Conservation (phyloP, 352 stramenopile species). For the Phytophthora quininea region DNA sequence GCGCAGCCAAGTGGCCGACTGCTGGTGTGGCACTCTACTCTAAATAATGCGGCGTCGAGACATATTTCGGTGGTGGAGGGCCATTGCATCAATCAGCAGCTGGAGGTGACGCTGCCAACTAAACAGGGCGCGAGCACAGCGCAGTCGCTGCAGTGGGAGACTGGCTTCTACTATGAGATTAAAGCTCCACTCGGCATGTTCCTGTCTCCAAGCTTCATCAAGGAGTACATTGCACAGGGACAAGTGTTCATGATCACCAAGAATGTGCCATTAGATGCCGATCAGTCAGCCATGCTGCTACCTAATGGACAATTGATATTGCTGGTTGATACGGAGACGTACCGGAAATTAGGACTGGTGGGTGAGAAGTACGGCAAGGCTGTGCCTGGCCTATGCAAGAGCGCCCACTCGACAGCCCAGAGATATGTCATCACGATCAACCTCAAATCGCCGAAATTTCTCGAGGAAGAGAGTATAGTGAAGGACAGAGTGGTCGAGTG, state of each 20-base stretch:
- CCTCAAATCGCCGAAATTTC: slow-evolving; percentile 55
- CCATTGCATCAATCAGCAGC: slow-evolving; percentile 71
- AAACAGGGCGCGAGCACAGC: slow-evolving; percentile 35
- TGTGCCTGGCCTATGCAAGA: slow-evolving; percentile 25
- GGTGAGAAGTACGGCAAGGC: slow-evolving; percentile 64
- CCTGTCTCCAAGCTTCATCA: slow-evolving; percentile 61
- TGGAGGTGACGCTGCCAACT: slow-evolving; percentile 68
- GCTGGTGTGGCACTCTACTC: slow-evolving; percentile 71
- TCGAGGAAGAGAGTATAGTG: slow-evolving; percentile 17
- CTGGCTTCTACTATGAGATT: slow-evolving; percentile 84
- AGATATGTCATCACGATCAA: slow-evolving; percentile 70
- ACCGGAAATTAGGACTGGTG: slow-evolving; percentile 75
- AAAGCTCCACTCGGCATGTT: slow-evolving; percentile 57
- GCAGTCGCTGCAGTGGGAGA: slow-evolving; percentile 75
- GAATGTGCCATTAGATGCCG: slow-evolving; percentile 69
- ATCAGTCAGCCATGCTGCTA: slow-evolving; percentile 63
- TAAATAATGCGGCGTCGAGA: slow-evolving; percentile 50
- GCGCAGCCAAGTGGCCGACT: slow-evolving; percentile 44
- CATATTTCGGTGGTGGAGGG: slow-evolving; percentile 47
- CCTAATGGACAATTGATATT: slow-evolving; percentile 72
- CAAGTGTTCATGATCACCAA: slow-evolving; percentile 79
- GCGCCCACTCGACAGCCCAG: slow-evolving; percentile 37
- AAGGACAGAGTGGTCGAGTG: slow-evolving; percentile 51
- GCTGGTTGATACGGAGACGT: slow-evolving; percentile 65
- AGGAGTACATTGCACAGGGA: slow-evolving; percentile 59